These are phyloP conservation scores for Plasmodium gonderi DNA, from an alignment of 169 alveolate species.

Conservation along the genomic window DNA sequence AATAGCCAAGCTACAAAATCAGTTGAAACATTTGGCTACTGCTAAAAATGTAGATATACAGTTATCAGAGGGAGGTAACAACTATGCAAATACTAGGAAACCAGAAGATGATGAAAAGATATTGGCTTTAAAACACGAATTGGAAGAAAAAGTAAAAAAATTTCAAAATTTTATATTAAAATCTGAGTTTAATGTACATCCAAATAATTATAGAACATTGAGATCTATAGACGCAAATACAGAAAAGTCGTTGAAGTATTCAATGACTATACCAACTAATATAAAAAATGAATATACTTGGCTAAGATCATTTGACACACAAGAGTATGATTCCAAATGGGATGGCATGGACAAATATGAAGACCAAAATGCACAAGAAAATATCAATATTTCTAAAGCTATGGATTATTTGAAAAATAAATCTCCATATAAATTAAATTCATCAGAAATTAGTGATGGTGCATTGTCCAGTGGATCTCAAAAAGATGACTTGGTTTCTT, in stretches of 20 bases:
- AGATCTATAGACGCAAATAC: constrained; percentile 58
- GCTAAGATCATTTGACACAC: constrained; percentile 70
- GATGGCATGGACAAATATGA: constrained; percentile 73
- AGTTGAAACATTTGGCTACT: constrained; percentile 59
- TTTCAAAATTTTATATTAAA: constrained; percentile 84
- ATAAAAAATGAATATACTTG: constrained; percentile 68
- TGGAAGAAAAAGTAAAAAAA: constrained; percentile 83
- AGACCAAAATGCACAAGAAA: constrained; percentile 62
- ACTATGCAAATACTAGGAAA: not conserved
- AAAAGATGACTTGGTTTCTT: constrained; percentile 41
- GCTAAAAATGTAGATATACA: constrained; percentile 50
- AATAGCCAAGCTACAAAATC: constrained; percentile 77
- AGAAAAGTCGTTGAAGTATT: constrained; percentile 69
- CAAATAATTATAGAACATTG: constrained; percentile 43
- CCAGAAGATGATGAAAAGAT: constrained; percentile 76
- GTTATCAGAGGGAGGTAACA: constrained; percentile 19
- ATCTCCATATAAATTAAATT: constrained; percentile 68
- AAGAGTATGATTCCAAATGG: constrained; percentile 65
- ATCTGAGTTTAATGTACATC: constrained; percentile 75
- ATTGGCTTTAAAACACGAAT: constrained; percentile 76
- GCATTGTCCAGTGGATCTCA: constrained; percentile 21
- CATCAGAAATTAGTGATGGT: constrained; percentile 66
- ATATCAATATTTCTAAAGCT: constrained; percentile 66
- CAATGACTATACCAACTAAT: constrained; percentile 48
- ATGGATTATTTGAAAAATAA: constrained; percentile 74